Percentiles rank a stretch among this genome's conserved stretches.
These are phyloP conservation scores for Suhomyces xylopsoci DNA, from an alignment of 805 yeast genomes.

Conservation along the genomic window DNA sequence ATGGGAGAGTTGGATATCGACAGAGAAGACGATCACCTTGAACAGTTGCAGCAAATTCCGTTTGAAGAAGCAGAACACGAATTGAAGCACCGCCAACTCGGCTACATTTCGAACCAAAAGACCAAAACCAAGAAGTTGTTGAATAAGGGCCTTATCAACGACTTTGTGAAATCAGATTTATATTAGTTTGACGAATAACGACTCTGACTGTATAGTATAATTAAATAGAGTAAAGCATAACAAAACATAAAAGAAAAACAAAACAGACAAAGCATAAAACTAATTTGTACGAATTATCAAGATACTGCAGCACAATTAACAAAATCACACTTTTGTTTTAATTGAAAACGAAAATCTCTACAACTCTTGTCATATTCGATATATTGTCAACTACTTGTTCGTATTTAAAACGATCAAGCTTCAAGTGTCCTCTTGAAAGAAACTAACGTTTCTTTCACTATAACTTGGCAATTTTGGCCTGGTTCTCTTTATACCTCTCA, in stretches of 20 bases:
- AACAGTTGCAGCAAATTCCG: conserved; percentile 52
- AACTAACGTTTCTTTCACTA: conserved; percentile 10
- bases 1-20: conserved; percentile 92
- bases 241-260: background rate
- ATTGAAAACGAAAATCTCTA: too few species aligned
- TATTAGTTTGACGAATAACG: conserved; percentile 31
- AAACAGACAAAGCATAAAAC: background rate
- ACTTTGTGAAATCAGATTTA: conserved; percentile 53
- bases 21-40: conserved; percentile 69
- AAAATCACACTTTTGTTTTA: too few species aligned
- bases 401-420: background rate
- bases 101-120: conserved; percentile 40
- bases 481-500: conserved; percentile 17
- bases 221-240: background rate
- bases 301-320: too few species aligned
- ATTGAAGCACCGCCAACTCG: conserved; percentile 26
- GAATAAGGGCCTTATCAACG: conserved; percentile 55
- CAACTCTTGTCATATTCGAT: background rate
- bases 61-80: conserved; percentile 59
- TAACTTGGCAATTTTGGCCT: conserved; percentile 23
- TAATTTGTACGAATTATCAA: background rate
- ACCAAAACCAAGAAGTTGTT: conserved; percentile 47
- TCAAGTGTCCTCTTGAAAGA: background rate
- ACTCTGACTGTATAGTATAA: conserved; percentile 9
- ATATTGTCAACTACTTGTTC: background rate